Evolutionary conservation across 345 rosid genomes (phyloP).

Genomic region (Bretschneidera sinensis): DNA sequence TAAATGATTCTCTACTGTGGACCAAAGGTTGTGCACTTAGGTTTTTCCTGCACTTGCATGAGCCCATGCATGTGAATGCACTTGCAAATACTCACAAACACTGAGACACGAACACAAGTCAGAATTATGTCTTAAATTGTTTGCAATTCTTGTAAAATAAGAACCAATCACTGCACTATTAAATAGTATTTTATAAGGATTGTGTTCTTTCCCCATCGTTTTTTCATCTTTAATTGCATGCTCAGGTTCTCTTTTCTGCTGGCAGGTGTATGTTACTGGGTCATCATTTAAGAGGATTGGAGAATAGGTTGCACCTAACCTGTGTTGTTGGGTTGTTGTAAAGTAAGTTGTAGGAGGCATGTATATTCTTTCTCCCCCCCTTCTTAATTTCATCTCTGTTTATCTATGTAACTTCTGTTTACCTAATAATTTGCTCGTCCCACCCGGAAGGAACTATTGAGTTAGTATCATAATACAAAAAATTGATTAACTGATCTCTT

Average conservation of each 20-base stretch:
- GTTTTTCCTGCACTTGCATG: not conserved
- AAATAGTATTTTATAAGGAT: too few relatives aligned
- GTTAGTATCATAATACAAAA: too few relatives aligned
- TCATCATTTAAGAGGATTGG: slow-evolving; percentile 93
- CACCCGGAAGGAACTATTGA: too few relatives aligned
- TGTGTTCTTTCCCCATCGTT: not conserved
- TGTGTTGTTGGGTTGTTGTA: slow-evolving; percentile 89
- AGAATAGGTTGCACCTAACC: slow-evolving; percentile 81
- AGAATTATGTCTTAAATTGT: not conserved
- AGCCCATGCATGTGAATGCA: not conserved
- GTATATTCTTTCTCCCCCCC: slow-evolving; percentile 39
- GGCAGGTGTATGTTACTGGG: slow-evolving; percentile 94
- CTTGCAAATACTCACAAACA: not conserved
- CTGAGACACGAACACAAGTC: not conserved
- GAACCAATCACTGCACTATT: too few relatives aligned
- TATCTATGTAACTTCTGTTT: not conserved
- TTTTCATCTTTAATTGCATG: not conserved
- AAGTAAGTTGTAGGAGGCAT: slow-evolving; percentile 28
- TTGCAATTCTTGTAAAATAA: not conserved
- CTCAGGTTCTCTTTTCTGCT: slow-evolving; percentile 10
- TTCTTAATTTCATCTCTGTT: too few relatives aligned
- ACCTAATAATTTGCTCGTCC: not conserved
- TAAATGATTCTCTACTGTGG: not conserved
- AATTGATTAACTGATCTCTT: too few relatives aligned
- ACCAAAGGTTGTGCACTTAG: not conserved